These are phyloP conservation scores for Acer negundo DNA, from an alignment of 345 rosid genomes.

Conservation along the genomic window DNA sequence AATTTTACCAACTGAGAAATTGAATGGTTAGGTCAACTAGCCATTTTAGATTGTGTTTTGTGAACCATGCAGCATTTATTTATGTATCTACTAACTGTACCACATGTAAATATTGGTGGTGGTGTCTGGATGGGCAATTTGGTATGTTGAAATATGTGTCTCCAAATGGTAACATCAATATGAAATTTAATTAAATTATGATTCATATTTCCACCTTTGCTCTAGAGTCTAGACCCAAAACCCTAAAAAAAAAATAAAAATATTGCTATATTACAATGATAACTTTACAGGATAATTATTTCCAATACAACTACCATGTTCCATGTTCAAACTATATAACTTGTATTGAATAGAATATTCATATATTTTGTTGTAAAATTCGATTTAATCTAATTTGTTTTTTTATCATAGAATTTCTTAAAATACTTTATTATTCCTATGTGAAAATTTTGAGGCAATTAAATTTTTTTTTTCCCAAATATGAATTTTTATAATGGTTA, in stretches of 20 bases:
- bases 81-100: neutral
- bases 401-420: no score
- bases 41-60: neutral
- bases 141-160: neutral
- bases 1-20: neutral
- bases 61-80: slow-evolving; percentile 4
- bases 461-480: no score
- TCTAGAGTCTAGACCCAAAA: neutral
- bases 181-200: neutral
- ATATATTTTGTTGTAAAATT: no score
- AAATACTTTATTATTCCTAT: no score
- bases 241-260: neutral
- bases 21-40: neutral
- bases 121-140: neutral
- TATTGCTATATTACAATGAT: no score
- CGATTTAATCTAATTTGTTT: no score
- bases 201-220: no score
- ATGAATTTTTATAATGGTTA: no score
- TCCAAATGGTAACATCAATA: neutral
- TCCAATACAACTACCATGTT: neutral
- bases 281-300: neutral
- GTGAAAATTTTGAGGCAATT: no score
- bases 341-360: no score
- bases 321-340: no score
- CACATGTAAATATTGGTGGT: neutral